A percentile compares a stretch with the other conserved stretches of the same genome.
These are phyloP conservation scores for Alopecurus myosuroides DNA, from an alignment of 176 grass and related monocot genomes.

Conservation along the genomic window DNA sequence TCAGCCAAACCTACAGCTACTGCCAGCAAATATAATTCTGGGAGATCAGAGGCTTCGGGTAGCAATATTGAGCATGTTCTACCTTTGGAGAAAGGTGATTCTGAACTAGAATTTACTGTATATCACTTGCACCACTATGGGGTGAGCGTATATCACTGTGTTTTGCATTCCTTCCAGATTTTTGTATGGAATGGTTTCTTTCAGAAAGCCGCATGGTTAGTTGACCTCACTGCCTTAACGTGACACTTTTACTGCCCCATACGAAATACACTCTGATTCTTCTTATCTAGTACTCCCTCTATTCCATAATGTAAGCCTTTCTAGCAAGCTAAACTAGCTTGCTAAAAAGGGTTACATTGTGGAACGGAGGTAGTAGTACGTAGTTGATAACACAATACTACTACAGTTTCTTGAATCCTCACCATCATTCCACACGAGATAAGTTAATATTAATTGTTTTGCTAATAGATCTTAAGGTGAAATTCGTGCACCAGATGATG, in stretches of 20 bases:
- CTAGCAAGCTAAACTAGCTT: too few species aligned
- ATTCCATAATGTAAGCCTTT: too few species aligned
- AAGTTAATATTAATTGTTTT: not conserved
- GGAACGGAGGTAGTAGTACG: too few species aligned
- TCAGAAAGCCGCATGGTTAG: not conserved
- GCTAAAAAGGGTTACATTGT: too few species aligned
- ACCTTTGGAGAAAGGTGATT: too few species aligned
- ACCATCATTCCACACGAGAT: not conserved
- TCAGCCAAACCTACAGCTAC: conserved; percentile 22
- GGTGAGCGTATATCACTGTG: too few species aligned
- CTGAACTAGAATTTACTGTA: too few species aligned
- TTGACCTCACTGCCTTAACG: too few species aligned
- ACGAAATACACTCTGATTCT: not conserved
- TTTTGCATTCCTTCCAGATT: too few species aligned
- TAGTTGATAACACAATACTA: not conserved
- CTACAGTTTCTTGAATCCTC: not conserved
- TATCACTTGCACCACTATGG: not conserved
- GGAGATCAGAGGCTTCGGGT: conserved; percentile 45
- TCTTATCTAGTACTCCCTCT: too few species aligned
- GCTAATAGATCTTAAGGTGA: not conserved
- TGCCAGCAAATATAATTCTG: conserved; percentile 19
- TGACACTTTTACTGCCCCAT: not conserved
- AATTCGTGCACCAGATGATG: not conserved
- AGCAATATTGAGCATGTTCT: conserved; percentile 12
- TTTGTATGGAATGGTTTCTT: not conserved